Base-by-base conservation (phyloP, 345 rosid species). In the Arabidopsis thaliana region DNA sequence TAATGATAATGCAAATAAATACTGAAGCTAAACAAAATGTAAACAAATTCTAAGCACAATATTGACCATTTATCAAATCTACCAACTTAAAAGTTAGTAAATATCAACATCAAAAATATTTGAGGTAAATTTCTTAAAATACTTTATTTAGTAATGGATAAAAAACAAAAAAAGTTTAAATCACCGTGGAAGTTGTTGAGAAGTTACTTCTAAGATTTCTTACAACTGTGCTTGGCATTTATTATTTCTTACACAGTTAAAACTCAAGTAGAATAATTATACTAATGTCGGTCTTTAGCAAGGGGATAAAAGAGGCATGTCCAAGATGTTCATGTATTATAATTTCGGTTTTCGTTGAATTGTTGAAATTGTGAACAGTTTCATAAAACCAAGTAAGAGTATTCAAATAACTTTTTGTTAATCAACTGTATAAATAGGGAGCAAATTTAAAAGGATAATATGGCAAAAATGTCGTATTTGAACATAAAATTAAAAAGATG, bases 131-230 rank as follows among this genome's bases (percentile, higher is more conserved):
- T 57, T 49, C 3, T 36, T 4, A 7, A 13, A 61, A 13, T 52
- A 40, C 53, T 72, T 38, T 62, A 53, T 7, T 4, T 52, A 49
- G 57, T 65, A 32, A 22, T 44, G 20, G 46, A 33, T 33, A 33
- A 41, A 3, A 75, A 36, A 28, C 4, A 28, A 28, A 28, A 2
- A 28, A 2, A 28, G 32, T 28, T 28, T 28, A 28, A 46, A 36
- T 61, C 65, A 69, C 79, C 74, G 79, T 76, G 16, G 51, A 44
- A 53, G 71, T 76, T 62, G 71, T 62, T 76, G 80, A 69, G 71
- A 62, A 76, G 49, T 76, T 69, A 76, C 65, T 69, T 53, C 50
- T 46, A 42, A 44, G 13, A 53, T 52, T 42, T 33, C 37, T 12
- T 53, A 53, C 71, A 53, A 16, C 50, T 76, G 40, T 76, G 50